Conservation (phyloP, 208 protist species). For the Entamoeba invadens region DNA sequence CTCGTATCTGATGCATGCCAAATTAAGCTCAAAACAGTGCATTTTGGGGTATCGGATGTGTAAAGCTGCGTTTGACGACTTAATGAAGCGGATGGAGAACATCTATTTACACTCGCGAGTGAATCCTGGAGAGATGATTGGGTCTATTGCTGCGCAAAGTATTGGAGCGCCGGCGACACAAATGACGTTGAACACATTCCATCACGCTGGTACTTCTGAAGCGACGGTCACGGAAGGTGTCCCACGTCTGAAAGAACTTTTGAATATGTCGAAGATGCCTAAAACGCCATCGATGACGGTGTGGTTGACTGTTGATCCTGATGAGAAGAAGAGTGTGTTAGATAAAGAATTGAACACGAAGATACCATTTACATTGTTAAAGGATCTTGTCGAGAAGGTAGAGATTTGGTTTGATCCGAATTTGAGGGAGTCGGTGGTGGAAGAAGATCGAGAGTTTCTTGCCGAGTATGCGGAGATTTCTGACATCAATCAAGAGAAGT, state of each 20-base stretch:
- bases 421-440: slow-evolving; percentile 57
- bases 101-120: slow-evolving; percentile 72
- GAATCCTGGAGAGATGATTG: slow-evolving; percentile 88
- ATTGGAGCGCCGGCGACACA: slow-evolving; percentile 98
- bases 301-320: slow-evolving; percentile 48
- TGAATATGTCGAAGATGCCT: slow-evolving; percentile 82
- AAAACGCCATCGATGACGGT: slow-evolving; percentile 81
- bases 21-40: slow-evolving; percentile 71
- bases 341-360: slow-evolving; percentile 60
- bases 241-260: slow-evolving; percentile 91
- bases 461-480: slow-evolving; percentile 43
- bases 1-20: slow-evolving; percentile 56
- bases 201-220: slow-evolving; percentile 91
- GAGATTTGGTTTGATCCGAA: slow-evolving; percentile 43
- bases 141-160: slow-evolving; percentile 89
- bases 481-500: slow-evolving; percentile 27
- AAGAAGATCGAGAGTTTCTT: slow-evolving; percentile 69
- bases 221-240: slow-evolving; percentile 99
- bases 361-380: slow-evolving; percentile 78
- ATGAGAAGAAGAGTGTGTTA: slow-evolving; percentile 26
- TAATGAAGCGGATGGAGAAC: slow-evolving; percentile 77
- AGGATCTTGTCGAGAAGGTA: slow-evolving; percentile 58
- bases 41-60: slow-evolving; percentile 71
- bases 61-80: slow-evolving; percentile 75
- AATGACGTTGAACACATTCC: slow-evolving; percentile 99